Evolutionary conservation across 2,329 filamentous ascomycete genomes (phyloP).

Genomic region (Alternaria gaisen): DNA sequence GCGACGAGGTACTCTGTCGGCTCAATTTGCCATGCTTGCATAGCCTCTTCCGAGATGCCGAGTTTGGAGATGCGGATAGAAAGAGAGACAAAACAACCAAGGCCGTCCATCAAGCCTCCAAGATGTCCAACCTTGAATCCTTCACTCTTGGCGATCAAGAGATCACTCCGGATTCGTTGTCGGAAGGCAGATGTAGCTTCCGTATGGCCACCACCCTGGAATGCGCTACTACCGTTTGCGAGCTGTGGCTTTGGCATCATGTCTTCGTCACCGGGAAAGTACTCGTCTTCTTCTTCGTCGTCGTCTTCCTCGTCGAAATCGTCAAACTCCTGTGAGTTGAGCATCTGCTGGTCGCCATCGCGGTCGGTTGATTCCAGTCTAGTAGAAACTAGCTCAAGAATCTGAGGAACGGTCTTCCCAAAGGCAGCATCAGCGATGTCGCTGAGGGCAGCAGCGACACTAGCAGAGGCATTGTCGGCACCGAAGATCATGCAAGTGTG

Average conservation of each 20-base stretch:
- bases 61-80: conserved; percentile 76
- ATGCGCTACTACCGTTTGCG: conserved; percentile 4
- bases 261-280: conserved; percentile 53
- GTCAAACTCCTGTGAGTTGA: conserved; percentile 49
- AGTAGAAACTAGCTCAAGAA: conserved; percentile 58
- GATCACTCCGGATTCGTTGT: conserved; percentile 65
- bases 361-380: conserved; percentile 47
- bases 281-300: conserved; percentile 44
- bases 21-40: conserved; percentile 79
- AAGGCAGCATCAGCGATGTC: conserved; percentile 55
- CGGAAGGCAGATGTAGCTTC: conserved; percentile 37
- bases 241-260: conserved; percentile 42
- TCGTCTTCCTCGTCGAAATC: conserved; percentile 46
- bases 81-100: conserved; percentile 67
- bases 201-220: conserved; percentile 17
- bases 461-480: conserved; percentile 56
- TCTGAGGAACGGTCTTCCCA: conserved; percentile 58
- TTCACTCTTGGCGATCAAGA: conserved; percentile 67
- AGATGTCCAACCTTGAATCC: conserved; percentile 76
- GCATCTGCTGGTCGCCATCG: conserved; percentile 56
- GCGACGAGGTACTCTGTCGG: conserved; percentile 75
- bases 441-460: conserved; percentile 56
- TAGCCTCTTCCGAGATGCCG: conserved; percentile 75
- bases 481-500: conserved; percentile 68
- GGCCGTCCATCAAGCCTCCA: conserved; percentile 59